Percentiles rank a stretch among this genome's conserved stretches.
These are phyloP conservation scores for Amanita polypyramis DNA, from an alignment of 768 basidiomycete species.

Conservation along the genomic window DNA sequence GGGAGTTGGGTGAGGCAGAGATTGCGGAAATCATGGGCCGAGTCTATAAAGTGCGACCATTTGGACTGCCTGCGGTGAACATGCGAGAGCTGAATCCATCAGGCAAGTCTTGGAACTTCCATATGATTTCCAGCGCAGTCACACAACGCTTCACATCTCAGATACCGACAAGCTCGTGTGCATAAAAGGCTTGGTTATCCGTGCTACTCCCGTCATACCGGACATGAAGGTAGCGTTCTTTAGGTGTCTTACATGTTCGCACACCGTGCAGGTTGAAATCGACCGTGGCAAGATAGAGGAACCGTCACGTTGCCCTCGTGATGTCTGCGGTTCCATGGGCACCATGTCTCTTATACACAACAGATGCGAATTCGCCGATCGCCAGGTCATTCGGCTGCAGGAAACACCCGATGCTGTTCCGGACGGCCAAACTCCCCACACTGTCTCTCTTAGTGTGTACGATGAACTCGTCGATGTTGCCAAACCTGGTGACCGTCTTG, in stretches of 20 bases:
- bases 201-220: constrained; percentile 94
- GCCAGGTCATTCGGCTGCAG: constrained; percentile 91
- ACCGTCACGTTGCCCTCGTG: constrained; percentile 84
- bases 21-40: constrained; percentile 79
- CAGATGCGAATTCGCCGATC: constrained; percentile 90
- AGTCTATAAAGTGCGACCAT: constrained; percentile 91
- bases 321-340: constrained; percentile 80
- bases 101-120: constrained; percentile 36
- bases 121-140: background rate
- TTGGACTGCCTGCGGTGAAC: constrained; percentile 73
- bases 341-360: constrained; percentile 96
- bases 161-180: constrained; percentile 97
- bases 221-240: constrained; percentile 99
- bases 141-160: constrained; percentile 18
- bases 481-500: constrained; percentile 90
- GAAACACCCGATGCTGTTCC: constrained; percentile 98
- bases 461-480: constrained; percentile 96
- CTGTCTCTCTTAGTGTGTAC: constrained; percentile 94
- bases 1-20: constrained; percentile 69
- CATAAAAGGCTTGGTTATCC: constrained; percentile 95
- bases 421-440: constrained; percentile 97
- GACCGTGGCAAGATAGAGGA: constrained; percentile 98
- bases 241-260: constrained; percentile 90
- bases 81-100: constrained; percentile 94
- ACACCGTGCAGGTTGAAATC: constrained; percentile 95